Base-by-base conservation (phyloP, 139 green algal species). In the Raphidocelis subcapitata region DNA sequence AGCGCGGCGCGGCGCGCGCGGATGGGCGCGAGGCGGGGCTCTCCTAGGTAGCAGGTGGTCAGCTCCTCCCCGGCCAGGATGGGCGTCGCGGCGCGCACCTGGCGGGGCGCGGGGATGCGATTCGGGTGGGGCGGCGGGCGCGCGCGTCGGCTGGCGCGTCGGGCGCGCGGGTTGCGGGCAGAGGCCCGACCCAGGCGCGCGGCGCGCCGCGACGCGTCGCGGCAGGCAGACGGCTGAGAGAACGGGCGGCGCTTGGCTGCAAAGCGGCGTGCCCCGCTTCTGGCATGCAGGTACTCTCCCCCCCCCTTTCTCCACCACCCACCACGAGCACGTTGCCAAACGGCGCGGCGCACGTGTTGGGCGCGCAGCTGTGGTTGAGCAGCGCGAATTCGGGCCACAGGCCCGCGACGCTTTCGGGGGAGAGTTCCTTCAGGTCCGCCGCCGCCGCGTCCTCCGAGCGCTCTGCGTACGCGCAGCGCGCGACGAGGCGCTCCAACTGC, bases 321-420 rank as follows among this genome's bases (percentile, higher is more conserved):
- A 49, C 41, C 41, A 49, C 41, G 41, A 49, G 41, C 12, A 12
- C 12, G 12, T 31, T 47, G 20, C 70, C 70, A 2, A 77, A 24
- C 12, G 63, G 44, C 5, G 52, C 70, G 37, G 61, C 61, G 20
- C 49, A 26, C 12, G 70, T 69, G 31, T 70, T 83, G 21, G 82
- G 82, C n/a, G 59, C 68, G 65, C 82, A 87, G 54, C 65, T 73
- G 82, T 87, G 82, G 73, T 87, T 87, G 31, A 87, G 69, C 15
- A 75, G 60, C 18, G 72, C 62, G 36, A 67, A 78, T 23, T 77
- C 70, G 1, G 60, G 70, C 70, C 70, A 77, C 1, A 77, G 29
- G 26, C 70, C 70, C 44, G 70, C 51, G 1, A 70, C 32, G 21
- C 31, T 31, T 29, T 77, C 60, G 33, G 70, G 60, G 10, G 55